Conservation (phyloP, 108 stramenopile genomes). For the Nitzschia putrida region DNA sequence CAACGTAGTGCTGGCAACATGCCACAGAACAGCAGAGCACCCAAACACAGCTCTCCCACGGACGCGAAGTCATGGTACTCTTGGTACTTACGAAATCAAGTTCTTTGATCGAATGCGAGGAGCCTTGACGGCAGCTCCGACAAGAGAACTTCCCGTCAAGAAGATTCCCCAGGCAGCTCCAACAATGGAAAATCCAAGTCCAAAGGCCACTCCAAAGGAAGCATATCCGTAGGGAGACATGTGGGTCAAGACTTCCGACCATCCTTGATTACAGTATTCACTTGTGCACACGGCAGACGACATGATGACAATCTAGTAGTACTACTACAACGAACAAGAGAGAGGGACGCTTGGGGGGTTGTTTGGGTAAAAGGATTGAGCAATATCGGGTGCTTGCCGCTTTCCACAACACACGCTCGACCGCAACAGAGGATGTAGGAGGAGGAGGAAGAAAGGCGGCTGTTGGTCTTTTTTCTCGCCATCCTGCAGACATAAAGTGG, state of each 20-base stretch:
- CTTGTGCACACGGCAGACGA: conserved; percentile 55
- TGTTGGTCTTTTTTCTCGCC: too few relatives aligned
- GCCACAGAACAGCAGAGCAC: too few relatives aligned
- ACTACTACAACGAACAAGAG: too few relatives aligned
- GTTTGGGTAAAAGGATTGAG: too few relatives aligned
- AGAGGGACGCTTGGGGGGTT: too few relatives aligned
- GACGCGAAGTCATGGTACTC: too few relatives aligned
- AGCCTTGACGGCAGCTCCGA: conserved; percentile 98
- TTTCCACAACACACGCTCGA: too few relatives aligned
- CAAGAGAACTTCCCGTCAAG: conserved; percentile 91
- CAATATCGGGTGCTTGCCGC: too few relatives aligned
- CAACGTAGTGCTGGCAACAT: not conserved
- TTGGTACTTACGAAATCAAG: conserved; percentile 89
- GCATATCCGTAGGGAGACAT: conserved; percentile 98
- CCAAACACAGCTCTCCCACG: too few relatives aligned
- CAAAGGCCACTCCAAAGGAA: conserved; percentile 96
- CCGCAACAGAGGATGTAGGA: too few relatives aligned
- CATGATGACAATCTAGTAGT: conserved; percentile 14
- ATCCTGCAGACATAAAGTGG: too few relatives aligned
- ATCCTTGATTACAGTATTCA: conserved; percentile 86
- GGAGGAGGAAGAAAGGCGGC: too few relatives aligned
- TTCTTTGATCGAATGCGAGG: conserved; percentile 98
- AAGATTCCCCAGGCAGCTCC: conserved; percentile 99
- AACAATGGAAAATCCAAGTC: conserved; percentile 92
- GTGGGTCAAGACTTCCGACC: conserved; percentile 96